A percentile compares a stretch with the other conserved stretches of the same genome.
These are phyloP conservation scores for Penicillium hordei DNA, from an alignment of 2,329 filamentous ascomycete species.

Conservation along the genomic window DNA sequence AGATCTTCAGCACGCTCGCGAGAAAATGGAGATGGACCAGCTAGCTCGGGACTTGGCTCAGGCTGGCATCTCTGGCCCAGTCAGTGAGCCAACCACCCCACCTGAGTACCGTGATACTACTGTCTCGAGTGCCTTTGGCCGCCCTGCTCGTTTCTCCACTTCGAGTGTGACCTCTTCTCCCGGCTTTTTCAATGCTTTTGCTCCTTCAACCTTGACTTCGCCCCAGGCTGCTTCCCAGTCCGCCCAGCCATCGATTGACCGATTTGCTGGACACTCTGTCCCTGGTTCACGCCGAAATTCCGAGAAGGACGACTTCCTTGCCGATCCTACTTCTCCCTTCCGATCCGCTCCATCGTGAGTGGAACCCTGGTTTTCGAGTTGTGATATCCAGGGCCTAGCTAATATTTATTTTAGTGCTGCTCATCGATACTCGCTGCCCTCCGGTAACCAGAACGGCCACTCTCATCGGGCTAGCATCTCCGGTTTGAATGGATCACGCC, in stretches of 20 bases:
- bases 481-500: conserved; percentile 43
- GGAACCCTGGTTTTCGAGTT: background rate
- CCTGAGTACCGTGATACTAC: conserved; percentile 85
- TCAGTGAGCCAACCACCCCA: conserved; percentile 93
- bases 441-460: conserved; percentile 50
- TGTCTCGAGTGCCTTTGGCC: conserved; percentile 76
- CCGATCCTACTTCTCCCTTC: conserved; percentile 60
- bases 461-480: conserved; percentile 30
- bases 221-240: conserved; percentile 60
- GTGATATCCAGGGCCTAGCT: background rate
- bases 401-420: conserved; percentile 45
- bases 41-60: conserved; percentile 76
- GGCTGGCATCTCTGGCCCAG: conserved; percentile 64
- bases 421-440: conserved; percentile 93
- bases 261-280: conserved; percentile 78
- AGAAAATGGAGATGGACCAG: conserved; percentile 79
- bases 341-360: conserved; percentile 79
- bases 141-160: conserved; percentile 84
- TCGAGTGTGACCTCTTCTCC: conserved; percentile 83
- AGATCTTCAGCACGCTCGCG: conserved; percentile 77
- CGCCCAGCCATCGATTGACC: conserved; percentile 56
- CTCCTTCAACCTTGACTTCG: conserved; percentile 75
- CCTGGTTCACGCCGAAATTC: conserved; percentile 86
- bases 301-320: conserved; percentile 79
- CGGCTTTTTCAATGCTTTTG: conserved; percentile 70